Evolutionary conservation across 345 rosid species (phyloP), one percentile per base, ranked within the genome.

Genomic region (Citrus hindsii): DNA sequence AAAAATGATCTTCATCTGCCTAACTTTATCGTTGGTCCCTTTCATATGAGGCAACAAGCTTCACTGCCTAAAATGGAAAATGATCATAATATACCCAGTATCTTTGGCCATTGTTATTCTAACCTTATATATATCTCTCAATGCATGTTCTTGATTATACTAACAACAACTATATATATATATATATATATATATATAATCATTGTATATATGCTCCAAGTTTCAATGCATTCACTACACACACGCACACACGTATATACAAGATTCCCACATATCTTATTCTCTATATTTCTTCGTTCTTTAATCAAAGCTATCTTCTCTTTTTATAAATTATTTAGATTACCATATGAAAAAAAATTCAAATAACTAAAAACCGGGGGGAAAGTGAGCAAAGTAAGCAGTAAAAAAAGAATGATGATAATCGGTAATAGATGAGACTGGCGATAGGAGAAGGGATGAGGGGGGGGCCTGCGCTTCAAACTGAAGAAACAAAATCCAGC

Each of bases 61-160:
- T 69, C 67, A 58, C 79, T 83, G 3, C 89, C 89, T 74, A 62
- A 89, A 85, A 81, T 14, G 85, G 88, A 85, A 87, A 83, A 80
- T 84, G 79, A 82, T 79, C 71, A 51, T 48, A 83, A 80, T 55
- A 80, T 42, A 61, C 79, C 61, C 60, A 75, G 21, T 71, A 67
- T 48, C 75, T 68, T 79, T 76, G 38, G 21, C 58, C 70, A 3
- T 55, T 77, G 55, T 66, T 79, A 22, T 25, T 62, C 25, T 30
- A 27, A 40, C 13, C 18, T 14, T 25, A 42, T 13, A n/a, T 68
- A n/a, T 40, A 2, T 40, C 25, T 38, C 18, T 37, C 30, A 6
- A 32, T 16, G 2, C n/a, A 65, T 18, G 2, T 53, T 53, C 56
- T 51, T 51, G 2, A 51, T 51, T 51, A 51, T 18, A 14, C 55